A percentile compares a stretch with the other conserved stretches of the same genome.
phyloP scores from a whole-genome alignment of 495 filamentous ascomycete genomes.

The Penicillium maclennaniae region DNA sequence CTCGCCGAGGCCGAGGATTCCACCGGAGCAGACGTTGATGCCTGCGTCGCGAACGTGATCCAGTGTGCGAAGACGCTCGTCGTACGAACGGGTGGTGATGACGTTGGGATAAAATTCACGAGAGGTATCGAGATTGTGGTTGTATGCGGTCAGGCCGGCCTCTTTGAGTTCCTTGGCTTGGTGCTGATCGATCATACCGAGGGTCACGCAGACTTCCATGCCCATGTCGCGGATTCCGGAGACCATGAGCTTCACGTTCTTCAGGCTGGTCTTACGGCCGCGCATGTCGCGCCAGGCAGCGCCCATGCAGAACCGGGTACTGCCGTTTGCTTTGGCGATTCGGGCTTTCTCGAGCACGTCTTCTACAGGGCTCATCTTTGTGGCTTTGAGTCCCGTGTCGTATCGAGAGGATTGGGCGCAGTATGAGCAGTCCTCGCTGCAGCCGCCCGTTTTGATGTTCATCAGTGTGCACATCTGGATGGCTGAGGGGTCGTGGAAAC shows the following conservation, averaged over 20 bases:
- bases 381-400: slow-evolving; percentile 71
- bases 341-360: slow-evolving; percentile 71
- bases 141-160: slow-evolving; percentile 84
- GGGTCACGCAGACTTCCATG: slow-evolving; percentile 84
- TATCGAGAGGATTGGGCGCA: slow-evolving; percentile 83
- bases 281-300: slow-evolving; percentile 91
- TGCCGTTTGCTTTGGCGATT: slow-evolving; percentile 72
- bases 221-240: slow-evolving; percentile 69
- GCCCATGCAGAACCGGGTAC: slow-evolving; percentile 88
- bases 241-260: slow-evolving; percentile 79
- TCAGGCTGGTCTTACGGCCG: slow-evolving; percentile 71
- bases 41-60: slow-evolving; percentile 73
- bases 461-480: slow-evolving; percentile 89
- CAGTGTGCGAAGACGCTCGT: slow-evolving; percentile 74
- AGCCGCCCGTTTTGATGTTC: slow-evolving; percentile 94
- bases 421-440: slow-evolving; percentile 83
- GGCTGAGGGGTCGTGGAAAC: slow-evolving; percentile 72
- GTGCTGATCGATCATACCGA: slow-evolving; percentile 77
- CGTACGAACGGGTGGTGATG: slow-evolving; percentile 77
- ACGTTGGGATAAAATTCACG: slow-evolving; percentile 78
- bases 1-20: slow-evolving; percentile 78
- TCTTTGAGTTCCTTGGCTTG: slow-evolving; percentile 76
- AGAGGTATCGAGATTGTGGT: slow-evolving; percentile 87
- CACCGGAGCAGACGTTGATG: slow-evolving; percentile 80
- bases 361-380: slow-evolving; percentile 71